These are phyloP conservation scores for Neurospora sp. DNA, from an alignment of 2,329 filamentous ascomycete species.

Conservation along the genomic window DNA sequence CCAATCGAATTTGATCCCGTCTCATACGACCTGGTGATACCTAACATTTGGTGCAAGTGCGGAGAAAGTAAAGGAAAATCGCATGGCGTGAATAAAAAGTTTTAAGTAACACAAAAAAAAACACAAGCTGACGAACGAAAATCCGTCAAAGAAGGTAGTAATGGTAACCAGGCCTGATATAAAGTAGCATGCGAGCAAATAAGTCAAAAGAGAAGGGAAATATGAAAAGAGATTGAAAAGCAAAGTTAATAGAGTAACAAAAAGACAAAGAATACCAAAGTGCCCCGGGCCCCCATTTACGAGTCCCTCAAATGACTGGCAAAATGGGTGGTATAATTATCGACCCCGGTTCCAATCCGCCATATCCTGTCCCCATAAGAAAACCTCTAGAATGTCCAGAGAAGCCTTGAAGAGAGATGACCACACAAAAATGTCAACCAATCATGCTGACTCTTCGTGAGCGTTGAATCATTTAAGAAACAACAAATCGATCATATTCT, in stretches of 20 bases:
- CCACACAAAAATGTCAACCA: neutral
- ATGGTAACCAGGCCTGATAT: neutral
- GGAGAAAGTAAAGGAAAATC: neutral
- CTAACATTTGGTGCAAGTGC: neutral
- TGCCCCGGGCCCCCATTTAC: neutral
- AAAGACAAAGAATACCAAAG: neutral
- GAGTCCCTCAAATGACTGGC: neutral
- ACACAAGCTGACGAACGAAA: neutral
- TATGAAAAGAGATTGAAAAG: neutral
- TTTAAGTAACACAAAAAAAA: neutral
- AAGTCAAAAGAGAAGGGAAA: neutral
- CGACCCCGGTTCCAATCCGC: neutral
- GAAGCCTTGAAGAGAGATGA: neutral
- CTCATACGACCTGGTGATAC: neutral
- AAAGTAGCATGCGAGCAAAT: neutral
- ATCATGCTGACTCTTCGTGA: neutral
- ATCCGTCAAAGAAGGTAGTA: neutral
- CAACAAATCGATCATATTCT: neutral
- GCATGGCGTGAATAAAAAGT: neutral
- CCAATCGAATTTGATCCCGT: neutral
- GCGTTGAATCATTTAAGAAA: neutral
- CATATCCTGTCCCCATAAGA: neutral
- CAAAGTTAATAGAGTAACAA: neutral
- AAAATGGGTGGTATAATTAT: neutral
- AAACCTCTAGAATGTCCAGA: neutral